Percentiles rank a stretch among this genome's conserved stretches.
Conservation (phyloP, 2,329 filamentous ascomycete species). For the Aspergillus sp. region DNA sequence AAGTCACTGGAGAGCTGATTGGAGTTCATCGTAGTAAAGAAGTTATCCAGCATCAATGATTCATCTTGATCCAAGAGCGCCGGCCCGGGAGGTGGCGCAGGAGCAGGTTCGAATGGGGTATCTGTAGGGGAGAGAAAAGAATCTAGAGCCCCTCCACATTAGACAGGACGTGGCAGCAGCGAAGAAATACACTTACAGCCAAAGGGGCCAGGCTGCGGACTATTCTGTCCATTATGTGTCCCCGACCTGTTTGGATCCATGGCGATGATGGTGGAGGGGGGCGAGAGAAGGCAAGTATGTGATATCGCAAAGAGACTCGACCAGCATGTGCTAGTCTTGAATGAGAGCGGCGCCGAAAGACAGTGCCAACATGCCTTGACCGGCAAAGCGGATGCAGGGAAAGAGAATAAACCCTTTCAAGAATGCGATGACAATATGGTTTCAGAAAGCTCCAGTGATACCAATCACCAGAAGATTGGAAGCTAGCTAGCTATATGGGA, state of each 20-base stretch:
- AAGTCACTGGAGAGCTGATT: conserved; percentile 42
- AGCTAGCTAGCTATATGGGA: not conserved
- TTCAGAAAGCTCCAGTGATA: not conserved
- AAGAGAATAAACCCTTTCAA: not conserved
- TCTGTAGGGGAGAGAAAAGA: conserved; percentile 38
- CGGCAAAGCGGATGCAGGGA: conserved; percentile 3
- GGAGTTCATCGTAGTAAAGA: conserved; percentile 46
- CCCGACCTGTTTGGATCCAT: conserved; percentile 39
- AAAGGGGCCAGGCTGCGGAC: conserved; percentile 62
- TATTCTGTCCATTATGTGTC: conserved; percentile 45
- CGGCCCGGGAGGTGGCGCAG: conserved; percentile 64
- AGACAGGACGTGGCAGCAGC: conserved; percentile 11
- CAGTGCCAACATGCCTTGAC: conserved; percentile 33
- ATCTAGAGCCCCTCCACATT: conserved; percentile 26
- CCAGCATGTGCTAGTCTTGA: conserved; percentile 24
- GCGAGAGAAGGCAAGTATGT: not conserved
- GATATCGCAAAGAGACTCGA: conserved; percentile 10
- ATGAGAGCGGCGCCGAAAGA: conserved; percentile 25
- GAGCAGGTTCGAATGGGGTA: conserved; percentile 51
- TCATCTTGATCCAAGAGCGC: conserved; percentile 63
- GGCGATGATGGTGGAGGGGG: conserved; percentile 13
- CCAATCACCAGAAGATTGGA: no score
- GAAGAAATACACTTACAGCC: conserved; percentile 59
- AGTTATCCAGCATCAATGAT: conserved; percentile 57
- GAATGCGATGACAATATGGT: not conserved